Evolutionary conservation across 345 rosid species (phyloP), one percentile per base, ranked within the genome.

Genomic region (Conringia planisiliqua): DNA sequence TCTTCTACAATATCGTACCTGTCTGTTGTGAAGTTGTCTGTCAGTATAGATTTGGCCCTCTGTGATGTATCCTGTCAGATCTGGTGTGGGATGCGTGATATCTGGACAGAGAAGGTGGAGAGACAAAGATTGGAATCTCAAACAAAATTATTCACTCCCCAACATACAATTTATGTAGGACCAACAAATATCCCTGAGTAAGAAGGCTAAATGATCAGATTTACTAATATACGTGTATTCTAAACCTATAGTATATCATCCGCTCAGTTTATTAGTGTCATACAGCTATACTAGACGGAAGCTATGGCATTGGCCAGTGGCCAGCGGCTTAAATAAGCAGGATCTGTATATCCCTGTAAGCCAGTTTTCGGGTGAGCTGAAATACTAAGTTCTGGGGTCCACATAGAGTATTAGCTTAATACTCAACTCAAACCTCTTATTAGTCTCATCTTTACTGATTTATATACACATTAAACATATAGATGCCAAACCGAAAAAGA

Each of bases 81-180:
- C 96, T 3, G 97, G 96, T 65, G 90, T 91, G 10, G 96, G 96
- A 85, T 91, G 96, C 7, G 97, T 89, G 52, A 91, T 91, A 86
- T 91, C 97, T 91, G 86, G 54, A 65, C 72, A 5, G 18, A 72
- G 29, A 72, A 33, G 51, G 66, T n/a, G 68, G 52, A 68, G 18
- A 68, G 26, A 50, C 4, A 2, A 48, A 60, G 42, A 54, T 62
- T 64, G 54, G 30, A 30, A 47, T 4, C 30, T 44, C 44, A 6
- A 43, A 33, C 35, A 32, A 16, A 30, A 47, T 38, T 32, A 9
- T 27, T 20, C 12, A 17, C 56, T 52, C 46, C 42, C 64, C 27
- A 52, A 11, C 57, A 64, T 42, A 54, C 47, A 9, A 10, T 18
- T 61, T 39, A 20, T 42, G 30, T 17, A 30, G n/a, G 70, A 62